Conservation (phyloP, 768 basidiomycete species). For the Glaciozyma antarctica region DNA sequence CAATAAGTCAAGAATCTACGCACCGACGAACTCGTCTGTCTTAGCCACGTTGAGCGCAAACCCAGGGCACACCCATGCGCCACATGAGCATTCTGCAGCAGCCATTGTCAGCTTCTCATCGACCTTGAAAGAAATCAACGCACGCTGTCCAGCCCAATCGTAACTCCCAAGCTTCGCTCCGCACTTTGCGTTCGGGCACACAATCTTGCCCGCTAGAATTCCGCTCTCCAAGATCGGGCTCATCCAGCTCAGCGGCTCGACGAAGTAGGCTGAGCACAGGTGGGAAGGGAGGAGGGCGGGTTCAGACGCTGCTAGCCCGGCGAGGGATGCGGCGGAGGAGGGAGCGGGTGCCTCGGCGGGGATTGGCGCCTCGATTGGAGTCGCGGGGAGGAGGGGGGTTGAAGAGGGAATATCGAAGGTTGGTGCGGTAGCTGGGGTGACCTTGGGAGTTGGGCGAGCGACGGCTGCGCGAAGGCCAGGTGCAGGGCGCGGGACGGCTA, state of each 20-base stretch:
- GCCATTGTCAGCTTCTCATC: background rate
- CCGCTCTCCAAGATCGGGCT: slow-evolving; percentile 66
- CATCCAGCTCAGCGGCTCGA: slow-evolving; percentile 98
- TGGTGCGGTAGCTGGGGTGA: background rate
- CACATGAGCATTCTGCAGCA: slow-evolving; percentile 30
- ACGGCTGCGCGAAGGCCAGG: slow-evolving; percentile 9
- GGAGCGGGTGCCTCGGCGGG: background rate
- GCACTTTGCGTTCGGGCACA: slow-evolving; percentile 87
- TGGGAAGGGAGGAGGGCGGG: slow-evolving; percentile 32
- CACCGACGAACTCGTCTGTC: slow-evolving; percentile 24
- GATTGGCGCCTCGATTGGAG: background rate
- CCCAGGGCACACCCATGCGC: slow-evolving; percentile 33
- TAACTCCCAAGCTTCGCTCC: slow-evolving; percentile 85
- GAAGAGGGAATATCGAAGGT: background rate
- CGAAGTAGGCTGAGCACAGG: slow-evolving; percentile 84
- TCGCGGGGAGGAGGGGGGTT: background rate
- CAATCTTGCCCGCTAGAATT: slow-evolving; percentile 72
- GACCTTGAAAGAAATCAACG: background rate
- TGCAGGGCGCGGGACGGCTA: slow-evolving; percentile 10
- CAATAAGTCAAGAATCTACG: background rate
- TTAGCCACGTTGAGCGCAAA: slow-evolving; percentile 28
- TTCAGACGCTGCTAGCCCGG: background rate
- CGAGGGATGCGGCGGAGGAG: background rate
- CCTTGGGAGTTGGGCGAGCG: slow-evolving; percentile 2
- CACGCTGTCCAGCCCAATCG: slow-evolving; percentile 73